Evolutionary conservation across 2,329 filamentous ascomycete genomes (phyloP).

Genomic region (Nemania sp.): DNA sequence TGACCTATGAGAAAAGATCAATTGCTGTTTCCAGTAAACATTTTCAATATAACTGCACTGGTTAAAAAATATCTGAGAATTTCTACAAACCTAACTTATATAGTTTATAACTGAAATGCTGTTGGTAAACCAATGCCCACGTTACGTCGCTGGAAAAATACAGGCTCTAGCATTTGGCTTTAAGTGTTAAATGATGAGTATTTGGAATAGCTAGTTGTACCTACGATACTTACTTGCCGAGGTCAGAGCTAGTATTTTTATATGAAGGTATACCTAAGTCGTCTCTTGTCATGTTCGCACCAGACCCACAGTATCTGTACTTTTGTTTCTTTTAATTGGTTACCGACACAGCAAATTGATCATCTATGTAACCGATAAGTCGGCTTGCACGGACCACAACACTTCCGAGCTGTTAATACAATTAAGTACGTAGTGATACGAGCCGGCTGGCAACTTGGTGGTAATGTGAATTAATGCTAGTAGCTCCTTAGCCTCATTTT

Average conservation of each 20-base stretch:
- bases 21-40: too few species aligned
- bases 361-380: constrained; percentile 6
- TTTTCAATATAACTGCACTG: too few species aligned
- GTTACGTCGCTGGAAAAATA: too few species aligned
- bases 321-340: constrained; percentile 22
- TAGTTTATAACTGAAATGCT: too few species aligned
- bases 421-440: too few species aligned
- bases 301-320: constrained; percentile 6
- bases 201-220: constrained; percentile 20
- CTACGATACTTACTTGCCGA: too few species aligned
- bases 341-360: constrained; percentile 29
- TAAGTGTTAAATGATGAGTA: constrained; percentile 10
- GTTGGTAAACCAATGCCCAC: too few species aligned
- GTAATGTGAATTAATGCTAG: neutral
- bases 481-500: too few species aligned
- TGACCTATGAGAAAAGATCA: too few species aligned
- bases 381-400: constrained; percentile 7
- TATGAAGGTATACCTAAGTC: neutral
- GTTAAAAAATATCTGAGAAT: too few species aligned
- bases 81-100: too few species aligned
- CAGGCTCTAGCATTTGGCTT: neutral
- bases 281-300: neutral
- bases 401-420: too few species aligned
- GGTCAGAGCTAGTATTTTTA: constrained; percentile 2
- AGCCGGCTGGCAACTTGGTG: neutral